Conservation (phyloP, 768 basidiomycete genomes). For the Tephrocybe sp. region DNA sequence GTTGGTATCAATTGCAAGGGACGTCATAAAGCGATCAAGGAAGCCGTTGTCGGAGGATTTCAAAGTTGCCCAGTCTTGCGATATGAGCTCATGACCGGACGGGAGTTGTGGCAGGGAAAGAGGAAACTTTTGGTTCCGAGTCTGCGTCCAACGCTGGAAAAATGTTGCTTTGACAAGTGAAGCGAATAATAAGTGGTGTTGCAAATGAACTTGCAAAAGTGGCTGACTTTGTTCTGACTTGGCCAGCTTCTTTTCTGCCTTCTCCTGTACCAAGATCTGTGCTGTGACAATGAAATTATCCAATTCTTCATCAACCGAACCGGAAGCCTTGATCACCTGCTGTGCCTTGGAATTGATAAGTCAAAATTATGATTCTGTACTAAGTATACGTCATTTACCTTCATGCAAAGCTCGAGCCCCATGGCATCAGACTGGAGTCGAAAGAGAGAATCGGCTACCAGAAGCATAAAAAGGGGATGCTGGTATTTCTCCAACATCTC, state of each 20-base stretch:
- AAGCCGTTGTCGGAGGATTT: conserved; percentile 11
- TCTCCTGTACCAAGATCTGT: background rate
- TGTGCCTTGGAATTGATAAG: background rate
- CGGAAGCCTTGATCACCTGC: background rate
- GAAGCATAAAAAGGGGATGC: conserved; percentile 1
- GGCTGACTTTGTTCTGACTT: background rate
- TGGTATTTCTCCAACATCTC: conserved; percentile 2
- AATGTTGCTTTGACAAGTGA: background rate
- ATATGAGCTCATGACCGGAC: conserved; percentile 17
- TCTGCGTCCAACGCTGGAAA: conserved; percentile 18
- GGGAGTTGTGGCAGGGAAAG: conserved; percentile 19
- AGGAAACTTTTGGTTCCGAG: conserved; percentile 22
- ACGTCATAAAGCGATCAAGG: conserved; percentile 18
- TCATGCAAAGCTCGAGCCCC: conserved; percentile 1
- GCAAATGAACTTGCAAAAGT: background rate
- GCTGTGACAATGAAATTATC: background rate
- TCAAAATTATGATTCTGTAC: background rate
- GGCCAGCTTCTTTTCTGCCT: background rate
- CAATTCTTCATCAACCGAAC: background rate
- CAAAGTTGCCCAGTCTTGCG: conserved; percentile 18
- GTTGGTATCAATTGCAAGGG: conserved; percentile 26
- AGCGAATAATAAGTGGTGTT: background rate
- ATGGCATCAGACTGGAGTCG: background rate
- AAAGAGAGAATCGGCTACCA: background rate
- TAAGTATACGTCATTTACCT: background rate